Evolutionary conservation across 768 basidiomycete genomes (phyloP), one percentile per base, ranked within the genome.

Genomic region (Favolaschia claudopus): DNA sequence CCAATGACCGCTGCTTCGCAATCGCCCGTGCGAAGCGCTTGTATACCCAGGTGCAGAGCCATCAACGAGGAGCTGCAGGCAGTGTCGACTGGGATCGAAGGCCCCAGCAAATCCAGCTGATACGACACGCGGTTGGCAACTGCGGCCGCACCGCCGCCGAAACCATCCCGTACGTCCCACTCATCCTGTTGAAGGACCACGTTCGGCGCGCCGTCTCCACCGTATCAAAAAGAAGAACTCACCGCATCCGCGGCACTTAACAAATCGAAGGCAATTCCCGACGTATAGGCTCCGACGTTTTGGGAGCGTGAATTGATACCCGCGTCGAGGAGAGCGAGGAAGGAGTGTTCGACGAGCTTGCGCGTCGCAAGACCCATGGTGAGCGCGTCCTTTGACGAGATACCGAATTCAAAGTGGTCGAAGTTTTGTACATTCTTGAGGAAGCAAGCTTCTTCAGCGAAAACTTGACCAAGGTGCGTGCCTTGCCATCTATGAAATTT

Each of bases 51-150:
- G 67, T 85, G 83, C 42, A 81, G 70, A 2, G 80, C 80, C 6
- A 73, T 77, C n/a, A 79, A 66, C 15, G 73, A 75, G 19, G 82
- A 83, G 32, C 80, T 83, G 60, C 84, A 85, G 1, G 81, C 81
- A 0, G 80, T 83, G 57, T 85, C 83, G 0, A 78, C 63, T 6
- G 82, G 79, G 31, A 84, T 57, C 5, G 84, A 85, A 13, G 84
- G 84, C 13, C 83, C 83, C 3, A 67, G 42, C 13, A 77, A 58
- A 56, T 79, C 76, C 9, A 80, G 65, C 52, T 77, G 74, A 58
- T 81, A 78, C 1, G 80, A 78, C 33, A 81, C 67, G 31, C 70
- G 67, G 66, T 80, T 81, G 19, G 80, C 77, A 7, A 80, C 67
- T 68, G 73, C 76, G 9, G 69, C 61, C 12, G 77, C 73, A 31